These are phyloP conservation scores for Gossypium australe DNA, from an alignment of 345 rosid species.

Conservation along the genomic window DNA sequence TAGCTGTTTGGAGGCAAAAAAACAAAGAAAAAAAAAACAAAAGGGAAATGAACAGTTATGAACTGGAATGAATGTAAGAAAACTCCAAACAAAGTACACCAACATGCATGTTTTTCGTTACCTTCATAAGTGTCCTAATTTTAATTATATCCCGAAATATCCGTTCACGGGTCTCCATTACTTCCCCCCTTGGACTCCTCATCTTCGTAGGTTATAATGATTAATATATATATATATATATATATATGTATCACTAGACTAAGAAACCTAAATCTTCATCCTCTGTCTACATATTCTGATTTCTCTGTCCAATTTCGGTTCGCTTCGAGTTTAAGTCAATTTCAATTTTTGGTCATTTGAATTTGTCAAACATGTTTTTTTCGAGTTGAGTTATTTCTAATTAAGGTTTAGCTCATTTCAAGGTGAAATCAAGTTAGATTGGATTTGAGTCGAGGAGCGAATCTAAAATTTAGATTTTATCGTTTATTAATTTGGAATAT, in stretches of 20 bases:
- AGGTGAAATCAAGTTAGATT: too few relatives aligned
- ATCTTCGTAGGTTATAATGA: background rate
- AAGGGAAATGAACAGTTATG: background rate
- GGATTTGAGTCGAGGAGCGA: too few relatives aligned
- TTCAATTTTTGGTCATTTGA: too few relatives aligned
- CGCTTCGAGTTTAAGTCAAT: too few relatives aligned
- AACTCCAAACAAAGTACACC: conserved; percentile 1
- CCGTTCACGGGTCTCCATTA: conserved; percentile 12
- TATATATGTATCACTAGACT: background rate
- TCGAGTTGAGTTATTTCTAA: too few relatives aligned
- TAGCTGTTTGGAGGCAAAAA: background rate
- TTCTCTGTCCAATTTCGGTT: too few relatives aligned
- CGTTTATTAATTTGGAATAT: too few relatives aligned
- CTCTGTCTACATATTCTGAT: background rate
- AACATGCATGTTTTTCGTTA: background rate
- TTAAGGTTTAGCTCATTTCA: too few relatives aligned
- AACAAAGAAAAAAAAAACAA: too few relatives aligned
- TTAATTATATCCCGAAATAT: conserved; percentile 16
- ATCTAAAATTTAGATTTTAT: too few relatives aligned
- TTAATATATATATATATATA: too few relatives aligned
- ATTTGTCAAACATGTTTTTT: too few relatives aligned
- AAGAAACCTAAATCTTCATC: background rate
- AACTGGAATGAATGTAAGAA: background rate
- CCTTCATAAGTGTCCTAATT: background rate
- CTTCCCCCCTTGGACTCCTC: background rate